Percentiles rank a stretch among this genome's conserved stretches.
Evolutionary conservation across 768 basidiomycete genomes (phyloP).

Genomic region (Macrocybe gigantea): DNA sequence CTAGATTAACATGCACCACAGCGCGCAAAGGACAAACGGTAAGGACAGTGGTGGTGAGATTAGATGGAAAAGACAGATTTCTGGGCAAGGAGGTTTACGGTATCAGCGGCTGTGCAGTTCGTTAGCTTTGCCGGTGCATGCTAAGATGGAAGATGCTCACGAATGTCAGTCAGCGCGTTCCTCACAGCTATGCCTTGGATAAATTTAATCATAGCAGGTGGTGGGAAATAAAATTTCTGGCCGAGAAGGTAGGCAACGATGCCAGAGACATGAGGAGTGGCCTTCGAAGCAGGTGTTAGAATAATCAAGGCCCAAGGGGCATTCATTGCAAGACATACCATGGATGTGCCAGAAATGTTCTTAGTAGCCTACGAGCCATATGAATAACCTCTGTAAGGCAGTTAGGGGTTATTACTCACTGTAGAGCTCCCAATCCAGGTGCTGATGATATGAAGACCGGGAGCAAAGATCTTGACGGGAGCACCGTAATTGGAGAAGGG

Average conservation of each 20-base stretch:
- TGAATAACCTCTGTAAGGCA: too few species aligned
- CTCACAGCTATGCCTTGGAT: constrained; percentile 22
- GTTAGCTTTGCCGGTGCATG: too few species aligned
- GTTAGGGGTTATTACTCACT: too few species aligned
- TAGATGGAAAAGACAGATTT: constrained; percentile 3
- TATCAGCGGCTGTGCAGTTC: constrained; percentile 13
- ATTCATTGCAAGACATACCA: constrained; percentile 12
- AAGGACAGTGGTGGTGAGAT: too few species aligned
- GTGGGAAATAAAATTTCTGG: constrained; percentile 22
- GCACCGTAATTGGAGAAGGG: constrained; percentile 30
- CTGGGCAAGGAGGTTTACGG: constrained; percentile 22
- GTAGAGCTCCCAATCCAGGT: constrained; percentile 16
- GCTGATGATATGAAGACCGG: constrained; percentile 19
- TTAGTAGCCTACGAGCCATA: constrained; percentile 7
- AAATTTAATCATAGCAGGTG: constrained; percentile 20
- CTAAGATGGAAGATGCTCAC: constrained; percentile 13
- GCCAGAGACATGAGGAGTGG: constrained; percentile 36
- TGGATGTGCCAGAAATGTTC: constrained; percentile 20
- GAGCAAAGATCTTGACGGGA: constrained; percentile 28
- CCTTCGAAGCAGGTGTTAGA: constrained; percentile 10
- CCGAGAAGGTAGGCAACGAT: constrained; percentile 31
- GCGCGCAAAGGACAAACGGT: too few species aligned
- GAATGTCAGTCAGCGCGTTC: constrained; percentile 22
- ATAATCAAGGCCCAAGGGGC: too few species aligned
- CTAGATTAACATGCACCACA: too few species aligned